Evolutionary conservation across 2,329 filamentous ascomycete species (phyloP), one percentile per base, ranked within the genome.

Genomic region (Boeremia exigua): DNA sequence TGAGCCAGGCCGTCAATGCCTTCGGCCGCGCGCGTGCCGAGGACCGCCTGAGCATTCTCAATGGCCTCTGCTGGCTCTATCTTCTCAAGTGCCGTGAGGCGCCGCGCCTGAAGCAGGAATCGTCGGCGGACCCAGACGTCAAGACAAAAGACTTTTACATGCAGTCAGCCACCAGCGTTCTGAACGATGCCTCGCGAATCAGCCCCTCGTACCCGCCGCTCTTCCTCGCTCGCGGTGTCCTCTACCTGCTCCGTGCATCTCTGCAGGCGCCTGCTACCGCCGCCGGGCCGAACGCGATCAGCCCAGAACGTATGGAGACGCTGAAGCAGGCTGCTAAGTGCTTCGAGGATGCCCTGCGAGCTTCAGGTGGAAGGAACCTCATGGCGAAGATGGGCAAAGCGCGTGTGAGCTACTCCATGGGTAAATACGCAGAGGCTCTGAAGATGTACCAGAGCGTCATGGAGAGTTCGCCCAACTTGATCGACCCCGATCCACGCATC

Each of bases 111-210:
- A 81, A 82, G 48, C 82, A 84, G 14, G 91, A 75, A 75, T 67
- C 38, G 67, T 34, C 32, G 1, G 58, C 63, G 50, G 54, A 65
- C 49, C 43, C 32, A 17, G 91, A 96, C 62, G 86, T 87, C 39
- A 93, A 90, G 79, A 96, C 91, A 14, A 99, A 99, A 76, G 95
- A 99, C 64, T 86, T 89, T 76, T 99, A 93, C 75, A 85, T 99
- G 32, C 90, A 96, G 72, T 84, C 89, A 46, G 94, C 94, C n/a
- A 98, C 94, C 2, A 86, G 88, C 40, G 93, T 90, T 1, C 83
- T 99, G 59, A 99, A 99, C 77, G 95, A 98, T 69, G 94, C 95
- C n/a, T 91, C 91, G 17, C 88, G 93, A 56, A 89, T 98, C 71
- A 97, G 95, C 74, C 94, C 95, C 9, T 89, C 91, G 0, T 97